Evolutionary conservation across 1,139 yeast species (phyloP), one percentile per base, ranked within the genome.

Genomic region (Sugiyamaella sp.): DNA sequence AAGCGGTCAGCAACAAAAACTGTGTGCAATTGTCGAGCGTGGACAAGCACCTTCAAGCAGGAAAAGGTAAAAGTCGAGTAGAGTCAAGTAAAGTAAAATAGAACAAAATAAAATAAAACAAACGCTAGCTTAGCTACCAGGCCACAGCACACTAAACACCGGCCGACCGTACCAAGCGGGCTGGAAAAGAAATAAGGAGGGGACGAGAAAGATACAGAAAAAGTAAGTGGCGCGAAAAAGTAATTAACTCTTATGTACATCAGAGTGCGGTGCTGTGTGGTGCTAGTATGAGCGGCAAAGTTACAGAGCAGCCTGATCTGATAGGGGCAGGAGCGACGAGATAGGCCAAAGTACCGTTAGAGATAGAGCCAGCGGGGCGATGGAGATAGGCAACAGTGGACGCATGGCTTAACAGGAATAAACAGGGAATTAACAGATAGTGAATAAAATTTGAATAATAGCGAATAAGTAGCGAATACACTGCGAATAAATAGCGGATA

Each of bases 171-270:
- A 5, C 10, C 29, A 24, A 24, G 5, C 4, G 35, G n/a, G 35
- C n/a, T 29, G 14, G 35, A 29, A 29, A 29, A 29, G 35, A 29
- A 29, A 29, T 29, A 29, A 29, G 35, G 35, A 29, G 35, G n/a
- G 35, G 8, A 29, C 35, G 35, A 29, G 35, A 29, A 29, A 29
- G 35, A 29, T 29, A 29, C 35, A 29, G 35, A 29, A 29, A 29
- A 29, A 29, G 35, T 29, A 29, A 29, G 14, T 29, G n/a, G 35
- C 35, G 14, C 35, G 35, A 29, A 29, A 29, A 29, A 29, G 35
- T 29, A 29, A 29, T 29, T 29, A 29, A 29, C 35, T 29, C 35
- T 29, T 29, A 29, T 29, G 35, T 29, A 29, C 14, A n/a, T n/a
- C n/a, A n/a, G n/a, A n/a, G n/a, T n/a, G n/a, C n/a, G n/a, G n/a